Conservation (phyloP, 2,329 filamentous ascomycete genomes). For the Microdochium paspali region DNA sequence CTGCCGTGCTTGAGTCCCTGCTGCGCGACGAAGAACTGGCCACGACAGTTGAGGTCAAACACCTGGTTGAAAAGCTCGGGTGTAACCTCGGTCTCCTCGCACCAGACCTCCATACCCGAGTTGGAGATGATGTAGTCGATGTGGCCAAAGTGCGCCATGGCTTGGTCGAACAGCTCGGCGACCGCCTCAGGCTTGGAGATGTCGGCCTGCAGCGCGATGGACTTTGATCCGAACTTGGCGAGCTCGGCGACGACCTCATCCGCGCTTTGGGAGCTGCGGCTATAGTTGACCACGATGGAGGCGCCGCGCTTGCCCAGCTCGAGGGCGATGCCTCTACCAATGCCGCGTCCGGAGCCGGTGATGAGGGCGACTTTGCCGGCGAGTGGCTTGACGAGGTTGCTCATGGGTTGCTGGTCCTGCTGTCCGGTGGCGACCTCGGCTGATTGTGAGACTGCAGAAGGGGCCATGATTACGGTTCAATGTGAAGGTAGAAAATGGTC, state of each 20-base stretch:
- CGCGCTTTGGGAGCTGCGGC: constrained; percentile 43
- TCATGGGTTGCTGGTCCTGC: constrained; percentile 10
- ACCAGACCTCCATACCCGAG: constrained; percentile 63
- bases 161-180: constrained; percentile 53
- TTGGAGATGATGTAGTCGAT: constrained; percentile 67
- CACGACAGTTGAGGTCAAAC: constrained; percentile 61
- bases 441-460: constrained; percentile 12
- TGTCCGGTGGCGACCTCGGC: constrained; percentile 3
- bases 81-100: constrained; percentile 58
- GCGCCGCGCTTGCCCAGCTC: constrained; percentile 58
- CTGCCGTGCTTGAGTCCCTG: constrained; percentile 63
- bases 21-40: constrained; percentile 72
- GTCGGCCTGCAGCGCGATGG: constrained; percentile 53
- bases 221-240: constrained; percentile 44
- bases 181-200: constrained; percentile 53
- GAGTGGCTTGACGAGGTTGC: constrained; percentile 25
- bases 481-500: constrained; percentile 6
- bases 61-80: constrained; percentile 64
- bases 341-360: constrained; percentile 57
- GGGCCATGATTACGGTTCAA: constrained; percentile 17
- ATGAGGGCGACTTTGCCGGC: constrained; percentile 48
- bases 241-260: constrained; percentile 47
- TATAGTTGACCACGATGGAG: constrained; percentile 60
- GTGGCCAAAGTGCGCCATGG: constrained; percentile 55
- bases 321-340: constrained; percentile 56